Conservation (phyloP, 306 rosid species). For the Acmispon strigosus region DNA sequence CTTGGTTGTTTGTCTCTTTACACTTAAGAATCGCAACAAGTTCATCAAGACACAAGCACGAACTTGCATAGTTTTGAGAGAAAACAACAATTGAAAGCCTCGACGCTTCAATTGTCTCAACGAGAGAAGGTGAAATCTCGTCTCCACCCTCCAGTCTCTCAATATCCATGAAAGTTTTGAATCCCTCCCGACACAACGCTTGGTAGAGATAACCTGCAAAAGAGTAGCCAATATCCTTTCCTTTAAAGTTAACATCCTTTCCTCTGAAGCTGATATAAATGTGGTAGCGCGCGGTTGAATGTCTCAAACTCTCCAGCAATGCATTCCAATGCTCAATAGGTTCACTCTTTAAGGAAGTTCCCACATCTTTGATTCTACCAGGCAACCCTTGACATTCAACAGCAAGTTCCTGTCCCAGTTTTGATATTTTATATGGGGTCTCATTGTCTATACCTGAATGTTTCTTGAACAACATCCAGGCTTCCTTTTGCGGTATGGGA, state of each 20-base stretch:
- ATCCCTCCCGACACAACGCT: neutral
- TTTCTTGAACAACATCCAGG: conserved; percentile 1
- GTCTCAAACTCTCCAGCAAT: neutral
- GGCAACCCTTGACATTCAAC: conserved; percentile 19
- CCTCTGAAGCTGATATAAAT: neutral
- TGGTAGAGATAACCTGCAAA: neutral
- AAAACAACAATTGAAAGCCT: neutral
- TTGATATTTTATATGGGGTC: neutral
- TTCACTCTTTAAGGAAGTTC: neutral
- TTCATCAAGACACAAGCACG: conserved; percentile 16
- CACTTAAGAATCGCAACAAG: neutral
- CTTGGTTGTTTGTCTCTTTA: neutral
- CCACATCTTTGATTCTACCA: neutral
- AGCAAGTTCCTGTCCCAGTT: neutral
- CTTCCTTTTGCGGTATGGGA: neutral
- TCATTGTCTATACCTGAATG: neutral
- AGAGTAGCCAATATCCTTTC: neutral
- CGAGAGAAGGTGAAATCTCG: neutral
- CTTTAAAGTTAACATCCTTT: too few relatives aligned
- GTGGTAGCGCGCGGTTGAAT: neutral
- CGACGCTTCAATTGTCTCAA: neutral
- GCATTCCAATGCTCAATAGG: conserved; percentile 12
- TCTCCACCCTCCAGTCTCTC: neutral
- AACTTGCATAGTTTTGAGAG: conserved; percentile 3
- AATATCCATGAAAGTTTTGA: conserved; percentile 11